phyloP scores from a whole-genome alignment of 2,329 filamentous ascomycete species.

The Plectosphaerella sp. region DNA sequence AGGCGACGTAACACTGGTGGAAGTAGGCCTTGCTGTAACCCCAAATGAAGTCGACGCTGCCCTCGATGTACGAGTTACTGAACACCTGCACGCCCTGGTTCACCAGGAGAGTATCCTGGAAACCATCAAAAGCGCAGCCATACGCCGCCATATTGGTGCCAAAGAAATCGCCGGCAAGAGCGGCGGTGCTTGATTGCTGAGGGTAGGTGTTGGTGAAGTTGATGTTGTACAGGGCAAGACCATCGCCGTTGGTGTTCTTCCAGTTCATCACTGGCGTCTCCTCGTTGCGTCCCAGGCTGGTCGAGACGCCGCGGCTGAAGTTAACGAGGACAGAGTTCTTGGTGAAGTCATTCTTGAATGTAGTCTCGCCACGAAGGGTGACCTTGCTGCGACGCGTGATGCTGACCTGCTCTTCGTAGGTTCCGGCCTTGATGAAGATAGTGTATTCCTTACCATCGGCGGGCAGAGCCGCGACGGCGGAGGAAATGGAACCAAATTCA shows the following conservation, averaged over 20 bases:
- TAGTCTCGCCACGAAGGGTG: conserved; percentile 26
- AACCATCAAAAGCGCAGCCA: conserved; percentile 38
- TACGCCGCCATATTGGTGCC: conserved; percentile 32
- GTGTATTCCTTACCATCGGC: conserved; percentile 32
- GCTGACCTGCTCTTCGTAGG: conserved; percentile 56
- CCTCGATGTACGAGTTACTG: conserved; percentile 34
- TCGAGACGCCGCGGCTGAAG: conserved; percentile 30
- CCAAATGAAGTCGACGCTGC: conserved; percentile 46
- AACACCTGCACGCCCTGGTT: conserved; percentile 42
- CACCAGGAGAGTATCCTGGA: conserved; percentile 44
- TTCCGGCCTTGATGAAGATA: conserved; percentile 39
- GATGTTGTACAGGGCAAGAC: conserved; percentile 57
- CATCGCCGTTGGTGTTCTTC: conserved; percentile 35
- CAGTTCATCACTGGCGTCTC: conserved; percentile 37
- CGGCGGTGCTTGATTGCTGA: conserved; percentile 16
- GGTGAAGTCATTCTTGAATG: conserved; percentile 26
- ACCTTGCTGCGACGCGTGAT: conserved; percentile 37
- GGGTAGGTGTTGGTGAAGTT: conserved; percentile 39
- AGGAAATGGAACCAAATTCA: conserved; percentile 34
- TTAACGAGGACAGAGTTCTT: conserved; percentile 30
- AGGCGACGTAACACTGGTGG: conserved; percentile 30
- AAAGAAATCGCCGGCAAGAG: conserved; percentile 25
- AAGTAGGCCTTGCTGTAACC: conserved; percentile 28
- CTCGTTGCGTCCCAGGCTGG: conserved; percentile 33
- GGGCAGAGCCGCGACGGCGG: conserved; percentile 37